A percentile compares a stretch with the other conserved stretches of the same genome.
Evolutionary conservation across 2,329 filamentous ascomycete genomes (phyloP).

Genomic region (Venturia oleaginea): DNA sequence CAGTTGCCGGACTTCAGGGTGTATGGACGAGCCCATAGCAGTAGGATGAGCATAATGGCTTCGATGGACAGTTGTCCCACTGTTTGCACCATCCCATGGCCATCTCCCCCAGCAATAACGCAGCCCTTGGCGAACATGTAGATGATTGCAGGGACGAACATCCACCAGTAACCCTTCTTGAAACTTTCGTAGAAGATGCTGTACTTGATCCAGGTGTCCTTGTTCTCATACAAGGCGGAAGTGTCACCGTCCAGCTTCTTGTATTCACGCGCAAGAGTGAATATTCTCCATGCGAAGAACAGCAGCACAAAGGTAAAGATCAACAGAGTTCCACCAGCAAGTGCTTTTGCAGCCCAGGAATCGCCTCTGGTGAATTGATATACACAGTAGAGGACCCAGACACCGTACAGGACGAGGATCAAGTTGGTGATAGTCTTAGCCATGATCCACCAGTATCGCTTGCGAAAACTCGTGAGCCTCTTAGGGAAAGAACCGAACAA

Average conservation of each 20-base stretch:
- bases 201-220: conserved; percentile 88
- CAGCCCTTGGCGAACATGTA: conserved; percentile 89
- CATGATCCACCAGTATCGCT: conserved; percentile 93
- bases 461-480: conserved; percentile 71
- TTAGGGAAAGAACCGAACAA: conserved; percentile 82
- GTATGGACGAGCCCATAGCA: conserved; percentile 80
- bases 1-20: conserved; percentile 80
- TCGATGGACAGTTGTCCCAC: conserved; percentile 75
- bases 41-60: conserved; percentile 63
- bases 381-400: conserved; percentile 93
- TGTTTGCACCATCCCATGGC: conserved; percentile 74
- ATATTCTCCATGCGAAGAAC: conserved; percentile 82
- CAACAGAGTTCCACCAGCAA: conserved; percentile 72
- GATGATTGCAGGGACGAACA: conserved; percentile 80
- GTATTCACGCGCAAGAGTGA: conserved; percentile 61
- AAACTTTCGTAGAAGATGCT: conserved; percentile 96
- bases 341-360: conserved; percentile 80
- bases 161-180: conserved; percentile 92
- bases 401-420: conserved; percentile 83
- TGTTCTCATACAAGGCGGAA: conserved; percentile 72
- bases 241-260: conserved; percentile 68
- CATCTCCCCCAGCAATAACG: conserved; percentile 75
- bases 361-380: conserved; percentile 92
- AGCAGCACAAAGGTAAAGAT: conserved; percentile 73
- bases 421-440: conserved; percentile 81